Evolutionary conservation across 169 alveolate genomes (phyloP), one percentile per base, ranked within the genome.

Genomic region (Eimeria brunetti): DNA sequence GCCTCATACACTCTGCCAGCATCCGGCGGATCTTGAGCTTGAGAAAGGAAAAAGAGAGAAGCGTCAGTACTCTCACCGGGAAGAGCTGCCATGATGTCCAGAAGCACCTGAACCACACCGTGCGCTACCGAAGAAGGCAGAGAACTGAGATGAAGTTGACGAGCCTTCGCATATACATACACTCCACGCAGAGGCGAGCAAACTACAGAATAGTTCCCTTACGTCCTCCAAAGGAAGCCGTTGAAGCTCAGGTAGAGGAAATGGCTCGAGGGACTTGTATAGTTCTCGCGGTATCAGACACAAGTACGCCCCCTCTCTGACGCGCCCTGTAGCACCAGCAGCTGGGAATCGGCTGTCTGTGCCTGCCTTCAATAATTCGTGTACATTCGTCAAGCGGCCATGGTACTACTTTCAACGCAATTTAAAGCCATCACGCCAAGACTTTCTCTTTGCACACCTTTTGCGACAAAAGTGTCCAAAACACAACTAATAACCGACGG

Each of bases 201-300:
- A 8, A 20, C 53, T 53, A 33, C 67, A 22, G 56, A 38, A 60
- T 0, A 24, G 44, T 24, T 11, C 16, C 27, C 92, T 58, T 36
- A 86, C 92, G 64, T 86, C 81, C 81, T 86, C 92, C 64, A 86
- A 56, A 41, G 92, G 92, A 41, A 86, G 92, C 62, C 92, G 92
- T 36, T 86, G 92, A 18, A 86, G 81, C 83, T 86, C 92, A 3
- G 92, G 92, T 33, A 86, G 46, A 44, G 92, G 80, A 41, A 86
- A 58, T 38, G 60, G 64, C 46, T 86, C 92, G n/a, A 86, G 83
- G 16, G 44, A 36, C 81, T 30, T 27, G 83, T 62, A 86, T 11
- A 86, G 83, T 51, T 60, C 58, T 33, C 60, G 92, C 22, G 92
- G 80, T 24, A 60, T 60, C 60, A 86, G n/a, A 36, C 92, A 86